These are phyloP conservation scores for Myxozyma kluyveri DNA, from an alignment of 805 yeast species.

Conservation along the genomic window DNA sequence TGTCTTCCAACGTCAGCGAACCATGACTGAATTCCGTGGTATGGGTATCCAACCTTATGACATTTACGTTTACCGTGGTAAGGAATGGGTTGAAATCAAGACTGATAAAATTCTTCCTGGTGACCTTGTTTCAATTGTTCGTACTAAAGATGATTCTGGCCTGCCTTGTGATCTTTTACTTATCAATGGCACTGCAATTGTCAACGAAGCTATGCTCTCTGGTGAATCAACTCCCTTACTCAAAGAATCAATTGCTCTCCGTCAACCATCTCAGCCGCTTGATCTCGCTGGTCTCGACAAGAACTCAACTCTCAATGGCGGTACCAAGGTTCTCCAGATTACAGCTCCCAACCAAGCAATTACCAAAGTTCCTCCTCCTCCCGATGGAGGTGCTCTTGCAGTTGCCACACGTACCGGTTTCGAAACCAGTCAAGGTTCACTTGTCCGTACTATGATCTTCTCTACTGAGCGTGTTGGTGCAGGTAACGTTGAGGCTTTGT, in stretches of 20 bases:
- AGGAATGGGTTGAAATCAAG: slow-evolving; percentile 64
- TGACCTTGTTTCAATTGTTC: slow-evolving; percentile 61
- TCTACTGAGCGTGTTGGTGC: slow-evolving; percentile 95
- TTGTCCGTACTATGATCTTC: slow-evolving; percentile 96
- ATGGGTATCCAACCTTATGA: slow-evolving; percentile 95
- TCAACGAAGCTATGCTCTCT: slow-evolving; percentile 97
- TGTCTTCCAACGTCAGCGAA: slow-evolving; percentile 90
- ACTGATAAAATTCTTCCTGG: slow-evolving; percentile 84
- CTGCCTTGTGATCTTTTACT: slow-evolving; percentile 90
- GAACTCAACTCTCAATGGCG: slow-evolving; percentile 87
- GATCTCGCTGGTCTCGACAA: slow-evolving; percentile 83
- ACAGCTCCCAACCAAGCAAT: slow-evolving; percentile 12
- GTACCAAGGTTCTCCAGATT: slow-evolving; percentile 93
- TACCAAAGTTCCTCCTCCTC: slow-evolving; percentile 64
- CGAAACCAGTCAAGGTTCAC: slow-evolving; percentile 95
- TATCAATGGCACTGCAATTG: slow-evolving; percentile 87
- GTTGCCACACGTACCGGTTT: slow-evolving; percentile 92
- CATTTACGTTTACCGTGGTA: slow-evolving; percentile 67
- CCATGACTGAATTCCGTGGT: slow-evolving; percentile 91
- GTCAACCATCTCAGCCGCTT: slow-evolving; percentile 67
- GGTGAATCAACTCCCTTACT: slow-evolving; percentile 97
- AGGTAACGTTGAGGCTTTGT: slow-evolving; percentile 90
- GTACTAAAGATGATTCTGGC: slow-evolving; percentile 89
- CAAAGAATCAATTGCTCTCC: slow-evolving; percentile 82
- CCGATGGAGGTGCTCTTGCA: slow-evolving; percentile 91